Evolutionary conservation across 106 monocot species (phyloP).

Genomic region (Hemerocallis citrina): DNA sequence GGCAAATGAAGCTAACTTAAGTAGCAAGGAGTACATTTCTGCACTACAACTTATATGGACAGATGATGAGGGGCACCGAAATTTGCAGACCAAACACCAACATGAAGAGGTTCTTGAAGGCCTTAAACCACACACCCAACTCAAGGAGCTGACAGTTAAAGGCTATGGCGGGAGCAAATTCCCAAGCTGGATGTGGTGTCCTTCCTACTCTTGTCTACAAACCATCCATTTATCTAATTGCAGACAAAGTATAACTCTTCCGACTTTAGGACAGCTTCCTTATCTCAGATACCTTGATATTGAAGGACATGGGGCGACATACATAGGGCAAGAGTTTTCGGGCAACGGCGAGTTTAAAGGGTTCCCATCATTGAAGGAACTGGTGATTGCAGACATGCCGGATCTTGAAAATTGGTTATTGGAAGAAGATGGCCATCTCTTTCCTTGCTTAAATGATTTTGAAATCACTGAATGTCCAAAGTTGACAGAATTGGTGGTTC

Average conservation of each 20-base stretch:
- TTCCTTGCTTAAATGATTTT: constrained; percentile 25
- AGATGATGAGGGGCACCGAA: background rate
- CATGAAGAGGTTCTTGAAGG: constrained; percentile 13
- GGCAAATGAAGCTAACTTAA: constrained; percentile 13
- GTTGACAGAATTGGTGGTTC: constrained; percentile 7
- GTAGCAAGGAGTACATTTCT: constrained; percentile 8
- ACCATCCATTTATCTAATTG: constrained; percentile 19
- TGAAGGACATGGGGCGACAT: constrained; percentile 2
- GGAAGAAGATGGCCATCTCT: constrained; percentile 1
- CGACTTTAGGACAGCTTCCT: constrained; percentile 26
- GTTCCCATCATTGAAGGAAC: constrained; percentile 27
- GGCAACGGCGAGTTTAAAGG: background rate
- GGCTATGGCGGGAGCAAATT: constrained; percentile 11
- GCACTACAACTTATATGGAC: constrained; percentile 19
- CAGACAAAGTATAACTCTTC: constrained; percentile 9
- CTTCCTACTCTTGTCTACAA: constrained; percentile 1
- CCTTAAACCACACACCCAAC: constrained; percentile 21
- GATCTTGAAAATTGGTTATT: constrained; percentile 16
- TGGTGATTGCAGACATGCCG: constrained; percentile 26
- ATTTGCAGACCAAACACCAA: background rate
- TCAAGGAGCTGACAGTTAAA: constrained; percentile 19
- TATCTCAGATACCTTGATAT: constrained; percentile 19
- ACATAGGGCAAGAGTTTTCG: constrained; percentile 25
- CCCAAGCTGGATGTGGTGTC: constrained; percentile 32
- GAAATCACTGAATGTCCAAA: constrained; percentile 20